Conservation (phyloP, 2,329 filamentous ascomycete genomes). For the Fusarium sarcochroum region DNA sequence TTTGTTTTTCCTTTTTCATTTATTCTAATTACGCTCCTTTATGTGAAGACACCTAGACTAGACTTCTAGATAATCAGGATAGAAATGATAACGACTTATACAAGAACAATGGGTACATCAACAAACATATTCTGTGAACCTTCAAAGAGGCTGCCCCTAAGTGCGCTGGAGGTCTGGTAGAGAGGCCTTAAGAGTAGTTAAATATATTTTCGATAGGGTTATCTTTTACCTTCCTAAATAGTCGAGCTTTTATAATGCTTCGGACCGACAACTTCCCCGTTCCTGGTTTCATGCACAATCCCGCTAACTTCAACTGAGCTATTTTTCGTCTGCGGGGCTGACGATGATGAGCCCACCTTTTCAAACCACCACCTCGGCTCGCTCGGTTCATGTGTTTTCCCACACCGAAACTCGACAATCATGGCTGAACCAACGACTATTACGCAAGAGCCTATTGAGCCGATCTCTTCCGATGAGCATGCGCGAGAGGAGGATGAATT, state of each 20-base stretch:
- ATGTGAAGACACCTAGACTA: conserved; percentile 1
- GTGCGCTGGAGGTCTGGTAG: no score
- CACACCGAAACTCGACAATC: background rate
- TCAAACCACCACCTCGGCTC: background rate
- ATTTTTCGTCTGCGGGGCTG: conserved; percentile 28
- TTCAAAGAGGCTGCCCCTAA: no score
- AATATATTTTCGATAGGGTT: no score
- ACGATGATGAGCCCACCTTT: background rate
- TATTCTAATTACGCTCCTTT: background rate
- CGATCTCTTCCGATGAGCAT: conserved; percentile 13
- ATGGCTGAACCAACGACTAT: conserved; percentile 17
- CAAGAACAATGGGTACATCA: background rate
- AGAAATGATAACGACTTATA: background rate
- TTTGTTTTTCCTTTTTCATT: background rate
- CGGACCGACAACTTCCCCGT: background rate
- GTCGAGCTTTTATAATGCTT: background rate
- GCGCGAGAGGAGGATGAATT: conserved; percentile 41
- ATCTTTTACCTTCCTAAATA: background rate
- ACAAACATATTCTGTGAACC: no score
- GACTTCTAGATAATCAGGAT: background rate
- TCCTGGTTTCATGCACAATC: background rate
- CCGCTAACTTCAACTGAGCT: conserved; percentile 10
- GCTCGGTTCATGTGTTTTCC: background rate
- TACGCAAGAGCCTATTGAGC: conserved; percentile 22
- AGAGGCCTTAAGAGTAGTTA: no score